Evolutionary conservation across 805 yeast genomes (phyloP).

Genomic region (Metschnikowia kofuensis): DNA sequence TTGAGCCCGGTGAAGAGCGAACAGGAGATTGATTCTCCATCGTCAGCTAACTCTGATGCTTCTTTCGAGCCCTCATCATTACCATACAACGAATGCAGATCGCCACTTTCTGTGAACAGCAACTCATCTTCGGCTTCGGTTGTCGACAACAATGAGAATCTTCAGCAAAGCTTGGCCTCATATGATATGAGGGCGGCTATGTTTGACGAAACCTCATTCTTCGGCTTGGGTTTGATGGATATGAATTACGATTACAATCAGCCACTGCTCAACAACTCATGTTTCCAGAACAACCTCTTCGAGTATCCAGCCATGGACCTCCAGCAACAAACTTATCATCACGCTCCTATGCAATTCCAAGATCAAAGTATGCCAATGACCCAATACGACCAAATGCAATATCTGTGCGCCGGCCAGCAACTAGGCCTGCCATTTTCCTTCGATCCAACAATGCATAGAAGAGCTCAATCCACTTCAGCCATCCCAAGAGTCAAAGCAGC

Average conservation of each 20-base stretch:
- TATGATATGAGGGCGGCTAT: constrained; percentile 6
- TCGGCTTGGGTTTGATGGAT: constrained; percentile 32
- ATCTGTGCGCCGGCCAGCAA: background rate
- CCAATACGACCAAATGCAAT: background rate
- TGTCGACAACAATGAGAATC: constrained; percentile 4
- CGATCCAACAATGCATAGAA: constrained; percentile 16
- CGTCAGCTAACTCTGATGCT: constrained; percentile 19
- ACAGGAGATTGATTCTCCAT: constrained; percentile 20
- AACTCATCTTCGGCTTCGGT: constrained; percentile 2
- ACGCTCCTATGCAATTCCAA: background rate
- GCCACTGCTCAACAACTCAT: background rate
- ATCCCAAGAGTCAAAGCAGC: constrained; percentile 19
- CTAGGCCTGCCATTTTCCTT: constrained; percentile 2
- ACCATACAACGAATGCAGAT: constrained; percentile 4
- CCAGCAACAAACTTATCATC: background rate
- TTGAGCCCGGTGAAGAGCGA: constrained; percentile 39
- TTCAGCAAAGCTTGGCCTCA: constrained; percentile 2
- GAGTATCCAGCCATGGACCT: background rate
- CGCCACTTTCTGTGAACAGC: constrained; percentile 12
- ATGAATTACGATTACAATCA: constrained; percentile 11
- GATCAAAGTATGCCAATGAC: background rate
- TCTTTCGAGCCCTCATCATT: constrained; percentile 16
- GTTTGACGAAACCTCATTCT: constrained; percentile 9
- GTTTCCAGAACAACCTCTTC: constrained; percentile 1
- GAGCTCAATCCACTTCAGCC: constrained; percentile 27